Percentiles rank a stretch among this genome's conserved stretches.
phyloP scores from a whole-genome alignment of 108 stramenopile genomes.

The Skeletonema grethae region DNA sequence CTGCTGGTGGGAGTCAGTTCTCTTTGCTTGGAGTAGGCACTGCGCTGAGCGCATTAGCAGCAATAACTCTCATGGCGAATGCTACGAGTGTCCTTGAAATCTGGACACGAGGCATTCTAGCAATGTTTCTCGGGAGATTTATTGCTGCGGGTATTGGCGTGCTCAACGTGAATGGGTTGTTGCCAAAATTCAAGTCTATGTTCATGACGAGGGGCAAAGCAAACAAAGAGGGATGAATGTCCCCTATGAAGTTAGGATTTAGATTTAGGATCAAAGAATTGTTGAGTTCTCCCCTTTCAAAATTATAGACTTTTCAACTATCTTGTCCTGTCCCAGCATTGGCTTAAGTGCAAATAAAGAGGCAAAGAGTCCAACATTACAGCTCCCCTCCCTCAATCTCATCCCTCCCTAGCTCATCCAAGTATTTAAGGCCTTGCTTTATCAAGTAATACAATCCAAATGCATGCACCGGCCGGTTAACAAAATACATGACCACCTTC shows the following conservation, averaged over 20 bases:
- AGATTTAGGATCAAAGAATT: not conserved
- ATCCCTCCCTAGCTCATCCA: constrained; percentile 35
- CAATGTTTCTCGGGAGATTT: constrained; percentile 56
- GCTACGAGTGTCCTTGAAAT: constrained; percentile 53
- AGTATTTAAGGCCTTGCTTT: constrained; percentile 33
- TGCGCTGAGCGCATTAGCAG: constrained; percentile 35
- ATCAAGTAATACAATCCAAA: constrained; percentile 65
- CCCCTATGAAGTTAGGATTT: not conserved
- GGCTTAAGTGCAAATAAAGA: too few species aligned
- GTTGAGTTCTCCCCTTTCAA: not conserved
- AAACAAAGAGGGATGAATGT: not conserved
- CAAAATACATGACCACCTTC: constrained; percentile 53
- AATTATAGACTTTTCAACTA: not conserved
- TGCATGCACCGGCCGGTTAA: constrained; percentile 62
- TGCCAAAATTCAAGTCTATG: not conserved
- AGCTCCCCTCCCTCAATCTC: constrained; percentile 13
- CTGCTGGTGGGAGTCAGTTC: constrained; percentile 54
- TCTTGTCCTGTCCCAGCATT: too few species aligned
- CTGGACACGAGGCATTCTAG: constrained; percentile 60
- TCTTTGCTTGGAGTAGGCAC: constrained; percentile 56
- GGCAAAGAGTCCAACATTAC: not conserved
- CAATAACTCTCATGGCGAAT: constrained; percentile 37
- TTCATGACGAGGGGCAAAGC: not conserved
- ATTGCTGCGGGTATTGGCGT: constrained; percentile 46
- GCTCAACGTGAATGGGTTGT: constrained; percentile 4